These are phyloP conservation scores for Diaporthe velutina DNA, from an alignment of 2,329 filamentous ascomycete species.

Conservation along the genomic window DNA sequence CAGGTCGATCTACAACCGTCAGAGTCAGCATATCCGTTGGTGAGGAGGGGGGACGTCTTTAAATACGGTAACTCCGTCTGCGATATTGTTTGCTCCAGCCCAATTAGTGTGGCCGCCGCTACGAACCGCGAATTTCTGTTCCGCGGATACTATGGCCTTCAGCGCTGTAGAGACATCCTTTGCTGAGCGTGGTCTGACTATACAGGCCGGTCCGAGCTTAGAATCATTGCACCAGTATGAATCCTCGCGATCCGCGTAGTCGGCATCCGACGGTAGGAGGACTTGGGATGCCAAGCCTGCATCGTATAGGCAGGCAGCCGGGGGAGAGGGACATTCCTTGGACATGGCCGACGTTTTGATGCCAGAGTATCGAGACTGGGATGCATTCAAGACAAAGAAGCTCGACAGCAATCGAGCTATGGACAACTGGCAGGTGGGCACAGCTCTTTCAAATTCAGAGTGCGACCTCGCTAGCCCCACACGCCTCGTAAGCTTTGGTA, in stretches of 20 bases:
- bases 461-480: neutral
- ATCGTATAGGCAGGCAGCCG: neutral
- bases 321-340: neutral
- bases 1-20: neutral
- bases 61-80: neutral
- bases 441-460: neutral
- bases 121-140: slow-evolving; percentile 4
- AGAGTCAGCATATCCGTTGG: neutral
- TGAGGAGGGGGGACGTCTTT: neutral
- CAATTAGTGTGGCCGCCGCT: slow-evolving; percentile 22
- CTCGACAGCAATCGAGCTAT: neutral
- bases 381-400: neutral
- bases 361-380: neutral
- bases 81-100: slow-evolving; percentile 16
- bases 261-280: neutral
- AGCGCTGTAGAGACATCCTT: slow-evolving; percentile 10
- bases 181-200: slow-evolving; percentile 6
- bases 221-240: slow-evolving; percentile 20
- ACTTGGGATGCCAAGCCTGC: slow-evolving; percentile 12
- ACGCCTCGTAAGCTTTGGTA: neutral
- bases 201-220: slow-evolving; percentile 11
- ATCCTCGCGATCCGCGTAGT: slow-evolving; percentile 2
- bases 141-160: neutral
- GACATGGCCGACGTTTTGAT: neutral
- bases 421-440: neutral